Evolutionary conservation across 768 basidiomycete genomes (phyloP).

Genomic region (Fibroporia radiculosa): DNA sequence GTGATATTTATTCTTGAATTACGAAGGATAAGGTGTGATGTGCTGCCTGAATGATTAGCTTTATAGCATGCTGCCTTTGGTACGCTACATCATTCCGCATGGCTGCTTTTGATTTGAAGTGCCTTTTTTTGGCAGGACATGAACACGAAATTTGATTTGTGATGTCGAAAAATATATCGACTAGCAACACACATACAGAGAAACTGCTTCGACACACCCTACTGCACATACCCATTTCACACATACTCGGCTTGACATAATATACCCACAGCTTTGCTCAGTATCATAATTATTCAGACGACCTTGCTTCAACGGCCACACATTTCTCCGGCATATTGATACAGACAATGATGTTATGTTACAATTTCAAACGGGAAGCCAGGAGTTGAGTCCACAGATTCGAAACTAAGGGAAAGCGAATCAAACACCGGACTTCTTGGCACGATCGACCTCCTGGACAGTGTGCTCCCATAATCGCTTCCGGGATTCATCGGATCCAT

Average conservation of each 20-base stretch:
- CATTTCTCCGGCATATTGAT: not conserved
- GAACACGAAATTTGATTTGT: not conserved
- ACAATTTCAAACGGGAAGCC: no score
- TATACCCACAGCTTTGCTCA: not conserved
- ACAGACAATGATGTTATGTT: not conserved
- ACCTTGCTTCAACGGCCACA: not conserved
- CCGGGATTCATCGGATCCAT: slow-evolving; percentile 8
- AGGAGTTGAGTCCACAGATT: no score
- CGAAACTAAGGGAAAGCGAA: no score
- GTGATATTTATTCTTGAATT: no score
- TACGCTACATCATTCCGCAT: not conserved
- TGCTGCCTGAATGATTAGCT: no score
- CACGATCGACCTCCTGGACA: slow-evolving; percentile 9
- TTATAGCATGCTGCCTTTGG: not conserved
- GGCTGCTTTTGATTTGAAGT: no score
- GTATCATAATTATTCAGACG: not conserved
- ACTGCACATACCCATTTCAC: not conserved
- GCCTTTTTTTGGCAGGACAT: no score
- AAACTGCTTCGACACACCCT: no score
- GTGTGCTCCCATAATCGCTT: slow-evolving; percentile 15
- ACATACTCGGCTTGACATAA: not conserved
- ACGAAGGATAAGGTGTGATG: no score
- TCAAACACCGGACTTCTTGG: not conserved
- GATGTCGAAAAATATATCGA: no score
- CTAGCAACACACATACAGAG: no score